Evolutionary conservation across 345 rosid genomes (phyloP).

Genomic region (Angophora floribunda): DNA sequence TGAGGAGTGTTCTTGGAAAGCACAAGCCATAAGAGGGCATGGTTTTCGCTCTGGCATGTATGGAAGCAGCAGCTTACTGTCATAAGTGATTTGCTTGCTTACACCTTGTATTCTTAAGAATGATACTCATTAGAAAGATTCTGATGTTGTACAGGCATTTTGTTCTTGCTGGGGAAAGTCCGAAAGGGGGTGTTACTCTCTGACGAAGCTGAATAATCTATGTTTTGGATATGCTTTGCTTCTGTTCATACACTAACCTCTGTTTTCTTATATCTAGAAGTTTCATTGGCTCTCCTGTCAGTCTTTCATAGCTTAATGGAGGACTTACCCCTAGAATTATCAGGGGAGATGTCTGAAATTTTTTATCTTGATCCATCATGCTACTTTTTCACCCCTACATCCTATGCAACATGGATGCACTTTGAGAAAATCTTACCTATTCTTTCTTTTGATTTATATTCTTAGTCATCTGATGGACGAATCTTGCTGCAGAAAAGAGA

Average conservation of each 20-base stretch:
- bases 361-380: neutral
- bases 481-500: conserved; percentile 45
- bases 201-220: neutral
- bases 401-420: neutral
- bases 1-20: neutral
- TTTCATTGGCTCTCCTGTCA: neutral
- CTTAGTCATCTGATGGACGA: neutral
- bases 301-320: neutral
- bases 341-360: neutral
- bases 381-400: neutral
- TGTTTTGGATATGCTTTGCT: neutral
- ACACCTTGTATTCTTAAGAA: neutral
- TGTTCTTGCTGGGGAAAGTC: neutral
- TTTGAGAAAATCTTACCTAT: neutral
- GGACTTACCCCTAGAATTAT: neutral
- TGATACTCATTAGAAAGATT: neutral
- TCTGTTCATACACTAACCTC: neutral
- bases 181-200: neutral
- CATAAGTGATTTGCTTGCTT: neutral
- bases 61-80: neutral
- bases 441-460: neutral
- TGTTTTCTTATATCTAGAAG: neutral
- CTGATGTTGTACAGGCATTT: neutral
- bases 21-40: neutral
- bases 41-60: neutral